phyloP scores from a whole-genome alignment of 2,329 filamentous ascomycete genomes.

The Daldinia sp. region DNA sequence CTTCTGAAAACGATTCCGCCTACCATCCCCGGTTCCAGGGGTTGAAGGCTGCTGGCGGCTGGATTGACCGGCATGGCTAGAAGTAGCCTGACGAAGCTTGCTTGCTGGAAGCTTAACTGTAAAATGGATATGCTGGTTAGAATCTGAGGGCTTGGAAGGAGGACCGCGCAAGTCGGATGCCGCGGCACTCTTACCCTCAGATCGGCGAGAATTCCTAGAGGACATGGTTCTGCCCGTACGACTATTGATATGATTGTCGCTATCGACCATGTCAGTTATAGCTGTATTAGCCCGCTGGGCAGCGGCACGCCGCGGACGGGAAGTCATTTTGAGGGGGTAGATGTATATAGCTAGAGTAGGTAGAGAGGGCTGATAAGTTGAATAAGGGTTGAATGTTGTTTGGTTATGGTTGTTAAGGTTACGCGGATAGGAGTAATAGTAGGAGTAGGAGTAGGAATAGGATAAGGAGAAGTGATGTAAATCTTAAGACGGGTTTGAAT shows the following conservation, averaged over 20 bases:
- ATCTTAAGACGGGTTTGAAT: neutral
- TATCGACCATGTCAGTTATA: constrained; percentile 61
- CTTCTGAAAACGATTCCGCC: constrained; percentile 63
- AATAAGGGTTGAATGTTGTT: no score
- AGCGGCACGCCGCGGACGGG: constrained; percentile 53
- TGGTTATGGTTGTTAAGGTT: no score
- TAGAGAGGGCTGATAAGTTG: neutral
- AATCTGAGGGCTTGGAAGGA: constrained; percentile 54
- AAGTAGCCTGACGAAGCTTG: constrained; percentile 61
- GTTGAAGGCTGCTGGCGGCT: constrained; percentile 26
- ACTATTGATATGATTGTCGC: constrained; percentile 51
- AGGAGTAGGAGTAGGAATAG: neutral
- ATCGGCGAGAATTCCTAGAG: constrained; percentile 57
- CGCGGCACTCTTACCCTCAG: constrained; percentile 56
- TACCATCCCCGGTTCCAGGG: constrained; percentile 54
- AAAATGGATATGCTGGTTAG: constrained; percentile 57
- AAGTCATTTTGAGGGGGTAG: constrained; percentile 44
- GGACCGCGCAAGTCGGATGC: constrained; percentile 55
- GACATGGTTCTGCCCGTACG: constrained; percentile 57
- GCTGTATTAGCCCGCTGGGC: constrained; percentile 56
- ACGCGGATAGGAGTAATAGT: no score
- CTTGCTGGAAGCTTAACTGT: constrained; percentile 62
- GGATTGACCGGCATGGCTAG: constrained; percentile 49
- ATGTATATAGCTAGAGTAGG: no score
- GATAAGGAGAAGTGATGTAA: neutral